A percentile compares a stretch with the other conserved stretches of the same genome.
Conservation (phyloP, 345 rosid species). For the Eucalyptus pauciflora region DNA sequence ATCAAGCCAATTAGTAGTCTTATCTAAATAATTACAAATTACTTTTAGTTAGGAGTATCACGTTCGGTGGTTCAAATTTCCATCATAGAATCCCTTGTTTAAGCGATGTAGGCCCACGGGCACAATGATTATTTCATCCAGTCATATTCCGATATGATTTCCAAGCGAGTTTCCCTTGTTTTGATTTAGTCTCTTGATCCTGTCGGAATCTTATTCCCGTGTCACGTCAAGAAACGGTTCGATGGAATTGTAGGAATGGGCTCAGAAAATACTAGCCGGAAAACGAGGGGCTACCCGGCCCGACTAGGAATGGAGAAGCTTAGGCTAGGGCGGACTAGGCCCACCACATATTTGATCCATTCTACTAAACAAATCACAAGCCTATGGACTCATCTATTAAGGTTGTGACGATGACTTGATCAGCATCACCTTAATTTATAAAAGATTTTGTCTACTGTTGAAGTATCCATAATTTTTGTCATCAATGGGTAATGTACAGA, state of each 20-base stretch:
- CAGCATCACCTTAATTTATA: background rate
- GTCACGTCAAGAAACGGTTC: background rate
- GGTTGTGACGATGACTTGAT: background rate
- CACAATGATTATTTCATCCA: background rate
- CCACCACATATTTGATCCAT: background rate
- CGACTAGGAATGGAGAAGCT: background rate
- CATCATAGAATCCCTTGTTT: background rate
- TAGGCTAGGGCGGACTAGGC: background rate
- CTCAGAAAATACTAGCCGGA: background rate
- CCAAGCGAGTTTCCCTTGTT: background rate
- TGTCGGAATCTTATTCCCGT: background rate
- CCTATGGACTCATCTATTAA: background rate
- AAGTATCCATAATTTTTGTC: background rate
- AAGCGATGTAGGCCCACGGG: background rate
- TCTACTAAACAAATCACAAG: background rate
- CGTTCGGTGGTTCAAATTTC: background rate
- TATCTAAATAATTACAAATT: background rate
- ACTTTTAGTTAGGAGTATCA: background rate
- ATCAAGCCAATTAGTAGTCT: background rate
- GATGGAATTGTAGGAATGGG: background rate
- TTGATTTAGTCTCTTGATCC: background rate
- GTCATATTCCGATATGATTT: background rate
- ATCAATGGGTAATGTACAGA: background rate
- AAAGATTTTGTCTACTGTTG: background rate
- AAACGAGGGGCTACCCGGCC: background rate